Base-by-base conservation (phyloP, 768 basidiomycete genomes). In the Strobilomyces dryophilus region DNA sequence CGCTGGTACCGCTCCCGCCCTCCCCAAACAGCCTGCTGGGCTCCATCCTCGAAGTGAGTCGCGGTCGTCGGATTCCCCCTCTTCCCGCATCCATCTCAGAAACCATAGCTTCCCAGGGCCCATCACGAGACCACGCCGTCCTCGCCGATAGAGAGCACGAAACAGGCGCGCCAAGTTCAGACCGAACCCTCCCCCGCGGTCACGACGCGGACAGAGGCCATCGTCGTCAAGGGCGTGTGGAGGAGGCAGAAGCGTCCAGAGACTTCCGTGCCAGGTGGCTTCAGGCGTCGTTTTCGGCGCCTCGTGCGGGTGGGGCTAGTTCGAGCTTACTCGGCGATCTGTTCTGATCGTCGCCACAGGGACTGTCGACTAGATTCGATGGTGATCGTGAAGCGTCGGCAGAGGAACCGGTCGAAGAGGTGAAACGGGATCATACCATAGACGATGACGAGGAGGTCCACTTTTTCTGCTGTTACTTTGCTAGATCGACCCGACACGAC, bases 391-490 rank as follows among this genome's bases (percentile, higher is more conserved):
- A 34, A 15, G 17, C 35, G 20, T 29, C 49, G n/a, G 24, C 29
- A 2, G 46, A 18, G 29, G 44, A 8, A 8, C 36, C 47, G 26
- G 45, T 29, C 3, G 52, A 37, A 14, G 37, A 27, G 29, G 34
- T 27, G 8, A 55, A 47, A 20, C 46, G 48, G 11, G 45, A 41
- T 20, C 45, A 47, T 2, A n/a, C n/a, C 10, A 44, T 43, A 26
- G 59, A 66, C 5, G 60, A 66, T 14, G 53, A 37, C 11, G 54
- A 58, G 2, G 64, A 66, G 27, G 44, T 62, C 0, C 49, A 64
- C 34, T 58, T 66, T 42, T 46, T 66, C 21, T 66, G 65, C 14
- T 66, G 65, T 41, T 66, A 66, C 53, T 64, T 64, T n/a, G 52
- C 58, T 39, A 55, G 65, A 55, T 58, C 56, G 27, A 57, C 32